These are phyloP conservation scores for Dactylellina sp. DNA, from an alignment of 2,329 filamentous ascomycete genomes.

Conservation along the genomic window DNA sequence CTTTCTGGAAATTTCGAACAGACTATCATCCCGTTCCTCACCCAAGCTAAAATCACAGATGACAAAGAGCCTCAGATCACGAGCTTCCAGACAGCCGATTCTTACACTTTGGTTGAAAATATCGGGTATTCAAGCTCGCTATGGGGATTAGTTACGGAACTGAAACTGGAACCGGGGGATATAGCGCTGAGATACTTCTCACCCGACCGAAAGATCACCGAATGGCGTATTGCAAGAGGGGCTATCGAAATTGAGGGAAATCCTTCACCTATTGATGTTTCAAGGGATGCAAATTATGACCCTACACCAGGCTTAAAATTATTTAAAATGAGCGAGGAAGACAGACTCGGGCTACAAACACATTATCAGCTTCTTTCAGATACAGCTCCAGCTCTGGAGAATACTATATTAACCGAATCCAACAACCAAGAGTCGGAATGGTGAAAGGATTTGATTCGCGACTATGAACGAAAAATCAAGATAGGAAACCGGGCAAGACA, in stretches of 20 bases:
- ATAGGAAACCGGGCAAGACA: conserved; percentile 24
- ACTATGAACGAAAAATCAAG: conserved; percentile 23
- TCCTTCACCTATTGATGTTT: not conserved
- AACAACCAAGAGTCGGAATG: not conserved
- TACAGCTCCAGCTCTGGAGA: not conserved
- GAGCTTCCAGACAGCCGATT: not conserved
- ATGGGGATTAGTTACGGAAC: not conserved
- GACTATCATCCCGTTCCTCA: not conserved
- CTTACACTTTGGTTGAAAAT: conserved; percentile 11
- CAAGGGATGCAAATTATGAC: not conserved
- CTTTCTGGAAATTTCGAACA: conserved; percentile 23
- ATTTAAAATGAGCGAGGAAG: not conserved
- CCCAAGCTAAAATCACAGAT: not conserved
- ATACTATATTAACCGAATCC: not conserved
- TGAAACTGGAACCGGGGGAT: conserved; percentile 29
- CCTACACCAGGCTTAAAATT: not conserved
- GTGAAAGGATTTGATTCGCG: conserved; percentile 6
- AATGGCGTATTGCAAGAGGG: conserved; percentile 22
- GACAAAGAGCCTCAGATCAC: not conserved
- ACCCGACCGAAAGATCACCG: not conserved
- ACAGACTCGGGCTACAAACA: conserved; percentile 1
- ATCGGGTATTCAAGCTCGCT: conserved; percentile 24
- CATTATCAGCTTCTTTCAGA: conserved; percentile 4
- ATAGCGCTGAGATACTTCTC: conserved; percentile 25
- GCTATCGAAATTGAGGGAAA: conserved; percentile 16